Conservation (phyloP, 176 grass and related monocot species). For the Bonia amplexicaulis region DNA sequence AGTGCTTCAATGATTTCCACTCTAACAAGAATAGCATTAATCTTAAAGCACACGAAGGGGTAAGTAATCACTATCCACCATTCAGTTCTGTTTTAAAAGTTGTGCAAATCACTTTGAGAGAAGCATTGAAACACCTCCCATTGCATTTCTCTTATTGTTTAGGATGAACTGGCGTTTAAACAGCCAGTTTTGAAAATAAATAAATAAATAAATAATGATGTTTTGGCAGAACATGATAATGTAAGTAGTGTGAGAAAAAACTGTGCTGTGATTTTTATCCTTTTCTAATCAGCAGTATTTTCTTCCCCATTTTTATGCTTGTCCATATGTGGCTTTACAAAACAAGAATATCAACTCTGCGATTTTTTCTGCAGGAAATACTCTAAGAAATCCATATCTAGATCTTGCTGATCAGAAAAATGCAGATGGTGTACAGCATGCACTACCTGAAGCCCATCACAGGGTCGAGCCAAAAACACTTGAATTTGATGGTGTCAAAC, state of each 20-base stretch:
- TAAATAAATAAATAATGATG: background rate
- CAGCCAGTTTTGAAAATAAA: background rate
- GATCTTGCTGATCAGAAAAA: background rate
- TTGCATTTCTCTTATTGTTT: background rate
- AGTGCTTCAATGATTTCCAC: too few relatives aligned
- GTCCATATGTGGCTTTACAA: background rate
- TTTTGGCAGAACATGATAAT: background rate
- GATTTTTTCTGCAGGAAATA: conserved; percentile 13
- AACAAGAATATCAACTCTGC: background rate
- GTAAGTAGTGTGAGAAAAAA: background rate
- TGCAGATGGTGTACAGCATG: too few relatives aligned
- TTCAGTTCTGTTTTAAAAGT: too few relatives aligned
- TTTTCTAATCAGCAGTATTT: background rate
- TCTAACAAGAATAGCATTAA: too few relatives aligned
- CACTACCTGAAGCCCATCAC: too few relatives aligned
- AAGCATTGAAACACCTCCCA: too few relatives aligned
- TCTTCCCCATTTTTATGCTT: background rate
- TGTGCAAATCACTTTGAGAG: too few relatives aligned
- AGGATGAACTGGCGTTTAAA: background rate
- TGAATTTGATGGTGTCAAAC: too few relatives aligned
- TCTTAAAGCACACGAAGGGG: too few relatives aligned
- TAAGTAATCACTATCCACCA: too few relatives aligned
- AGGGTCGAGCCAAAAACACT: too few relatives aligned
- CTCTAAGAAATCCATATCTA: background rate
- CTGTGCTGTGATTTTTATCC: background rate